Evolutionary conservation across 2,329 filamentous ascomycete species (phyloP).

Genomic region (Lasiodiplodia sp.): DNA sequence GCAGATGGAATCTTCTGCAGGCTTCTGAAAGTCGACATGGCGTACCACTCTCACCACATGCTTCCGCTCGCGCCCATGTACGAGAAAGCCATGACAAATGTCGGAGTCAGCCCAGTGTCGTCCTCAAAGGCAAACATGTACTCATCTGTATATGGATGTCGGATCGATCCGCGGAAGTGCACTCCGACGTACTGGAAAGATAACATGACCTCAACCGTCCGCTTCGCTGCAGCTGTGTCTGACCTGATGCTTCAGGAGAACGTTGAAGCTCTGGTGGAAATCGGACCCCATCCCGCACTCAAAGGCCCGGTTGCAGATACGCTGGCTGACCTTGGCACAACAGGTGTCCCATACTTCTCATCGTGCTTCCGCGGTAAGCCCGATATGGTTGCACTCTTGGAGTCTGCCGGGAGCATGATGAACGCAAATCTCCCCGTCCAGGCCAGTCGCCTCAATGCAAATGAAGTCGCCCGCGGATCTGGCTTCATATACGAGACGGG

Average conservation of each 20-base stretch:
- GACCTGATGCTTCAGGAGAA: conserved; percentile 41
- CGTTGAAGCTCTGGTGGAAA: conserved; percentile 48
- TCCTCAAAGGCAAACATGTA: not conserved
- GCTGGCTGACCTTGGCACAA: not conserved
- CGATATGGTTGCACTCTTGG: conserved; percentile 23
- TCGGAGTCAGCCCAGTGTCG: not conserved
- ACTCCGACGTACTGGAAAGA: conserved; percentile 52
- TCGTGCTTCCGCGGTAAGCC: not conserved
- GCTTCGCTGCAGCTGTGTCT: conserved; percentile 44
- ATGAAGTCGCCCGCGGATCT: conserved; percentile 29
- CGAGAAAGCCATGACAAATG: not conserved
- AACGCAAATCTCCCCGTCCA: conserved; percentile 31
- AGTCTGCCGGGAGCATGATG: conserved; percentile 36
- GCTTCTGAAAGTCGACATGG: conserved; percentile 32
- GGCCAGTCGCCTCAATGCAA: conserved; percentile 35
- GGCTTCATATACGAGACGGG: not conserved
- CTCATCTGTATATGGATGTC: not conserved
- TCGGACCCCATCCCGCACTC: conserved; percentile 57
- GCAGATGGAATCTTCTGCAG: conserved; percentile 31
- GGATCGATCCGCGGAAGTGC: conserved; percentile 33
- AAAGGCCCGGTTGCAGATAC: conserved; percentile 51
- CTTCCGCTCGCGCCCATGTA: conserved; percentile 1
- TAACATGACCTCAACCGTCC: conserved; percentile 55
- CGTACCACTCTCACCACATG: conserved; percentile 36
- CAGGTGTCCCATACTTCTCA: not conserved